Base-by-base conservation (phyloP, 306 rosid genomes). In the Acmispon strigosus region DNA sequence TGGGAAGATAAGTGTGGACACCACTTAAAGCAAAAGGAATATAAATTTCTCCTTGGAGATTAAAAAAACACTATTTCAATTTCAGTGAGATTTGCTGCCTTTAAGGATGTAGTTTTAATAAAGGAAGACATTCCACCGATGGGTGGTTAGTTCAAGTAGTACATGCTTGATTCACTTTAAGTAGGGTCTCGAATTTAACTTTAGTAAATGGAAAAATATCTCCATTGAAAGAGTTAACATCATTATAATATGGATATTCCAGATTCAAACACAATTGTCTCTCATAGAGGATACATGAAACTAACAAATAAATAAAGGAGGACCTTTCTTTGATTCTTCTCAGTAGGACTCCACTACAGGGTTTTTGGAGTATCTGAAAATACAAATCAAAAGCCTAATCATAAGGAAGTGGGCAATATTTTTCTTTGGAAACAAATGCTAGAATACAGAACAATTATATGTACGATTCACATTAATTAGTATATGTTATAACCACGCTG, bases 101-200 rank as follows among this genome's bases (percentile, higher is more conserved):
- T 82, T 86, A 88, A 77, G 94, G 94, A 82, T 86, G 78, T 89
- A 73, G 86, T 61, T 58, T 55, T 51, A 54, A 41, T 55, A 83
- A 72, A 62, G 22, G 29, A 74, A 74, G 22, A n/a, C n/a, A n/a
- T n/a, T n/a, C n/a, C n/a, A n/a, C n/a, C n/a, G n/a, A n/a, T n/a
- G n/a, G n/a, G n/a, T n/a, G n/a, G n/a, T n/a, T n/a, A n/a, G n/a
- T n/a, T n/a, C n/a, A n/a, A n/a, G n/a, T n/a, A n/a, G n/a, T n/a
- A n/a, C n/a, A n/a, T n/a, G n/a, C n/a, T n/a, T n/a, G n/a, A n/a
- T n/a, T n/a, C n/a, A n/a, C n/a, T n/a, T n/a, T n/a, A n/a, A n/a
- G n/a, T n/a, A n/a, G n/a, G n/a, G n/a, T n/a, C n/a, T n/a, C n/a
- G n/a, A n/a, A n/a, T n/a, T n/a, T n/a, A n/a, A n/a, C n/a, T n/a